Conservation (phyloP, 75 land plant genomes). For the Pinus tabuliformis region DNA sequence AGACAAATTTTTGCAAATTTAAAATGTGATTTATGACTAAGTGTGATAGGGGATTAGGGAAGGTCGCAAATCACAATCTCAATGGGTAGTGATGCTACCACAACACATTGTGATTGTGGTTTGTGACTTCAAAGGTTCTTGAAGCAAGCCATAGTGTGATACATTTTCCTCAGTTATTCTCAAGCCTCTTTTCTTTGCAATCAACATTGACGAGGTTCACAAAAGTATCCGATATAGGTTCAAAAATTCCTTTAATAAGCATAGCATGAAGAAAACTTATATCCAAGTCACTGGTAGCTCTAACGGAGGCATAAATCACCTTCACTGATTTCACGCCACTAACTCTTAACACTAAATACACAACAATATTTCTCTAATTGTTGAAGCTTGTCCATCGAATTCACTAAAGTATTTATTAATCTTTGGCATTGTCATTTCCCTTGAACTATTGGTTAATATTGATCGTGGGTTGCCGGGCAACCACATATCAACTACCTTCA, state of each 20-base stretch:
- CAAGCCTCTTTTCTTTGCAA: conserved; percentile 36
- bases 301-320: conserved; percentile 21
- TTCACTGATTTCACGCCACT: conserved; percentile 33
- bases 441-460: no score
- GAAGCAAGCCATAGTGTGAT: conserved; percentile 54
- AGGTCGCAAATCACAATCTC: no score
- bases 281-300: conserved; percentile 23
- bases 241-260: conserved; percentile 83
- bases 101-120: no score
- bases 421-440: no score
- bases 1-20: no score
- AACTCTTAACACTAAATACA: conserved; percentile 33
- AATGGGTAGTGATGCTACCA: no score
- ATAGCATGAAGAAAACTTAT: conserved; percentile 60
- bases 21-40: no score
- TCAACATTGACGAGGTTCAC: conserved; percentile 45
- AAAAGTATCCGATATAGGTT: conserved; percentile 34
- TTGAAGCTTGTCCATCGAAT: no score
- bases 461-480: no score
- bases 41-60: no score
- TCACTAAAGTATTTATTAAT: no score
- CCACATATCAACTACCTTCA: no score
- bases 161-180: conserved; percentile 44
- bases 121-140: conserved; percentile 49
- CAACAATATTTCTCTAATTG: background rate